phyloP scores from a whole-genome alignment of 208 protist species.

The Leishmania amazonensis region DNA sequence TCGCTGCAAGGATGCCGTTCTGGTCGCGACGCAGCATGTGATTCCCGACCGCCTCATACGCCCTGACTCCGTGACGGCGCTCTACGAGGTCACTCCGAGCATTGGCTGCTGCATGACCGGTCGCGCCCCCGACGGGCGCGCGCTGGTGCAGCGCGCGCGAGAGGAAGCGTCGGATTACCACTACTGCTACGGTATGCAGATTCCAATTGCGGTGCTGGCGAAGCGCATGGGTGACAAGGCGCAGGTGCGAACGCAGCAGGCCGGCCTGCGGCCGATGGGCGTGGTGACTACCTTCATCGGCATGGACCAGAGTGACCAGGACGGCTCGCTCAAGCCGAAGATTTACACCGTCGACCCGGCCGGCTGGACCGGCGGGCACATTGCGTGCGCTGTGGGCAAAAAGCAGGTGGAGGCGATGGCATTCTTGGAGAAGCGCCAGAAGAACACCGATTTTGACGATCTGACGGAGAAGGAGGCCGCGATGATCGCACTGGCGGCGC shows the following conservation, averaged over 20 bases:
- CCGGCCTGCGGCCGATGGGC: slow-evolving; percentile 95
- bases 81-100: slow-evolving; percentile 94
- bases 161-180: slow-evolving; percentile 96
- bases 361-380: slow-evolving; percentile 93
- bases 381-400: slow-evolving; percentile 90
- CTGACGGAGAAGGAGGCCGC: slow-evolving; percentile 79
- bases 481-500: slow-evolving; percentile 81
- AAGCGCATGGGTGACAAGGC: slow-evolving; percentile 96
- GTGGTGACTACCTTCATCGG: slow-evolving; percentile 94
- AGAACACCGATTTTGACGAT: slow-evolving; percentile 77
- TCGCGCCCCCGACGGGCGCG: slow-evolving; percentile 89
- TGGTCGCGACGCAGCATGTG: slow-evolving; percentile 98
- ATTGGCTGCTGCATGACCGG: slow-evolving; percentile 97
- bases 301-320: slow-evolving; percentile 93
- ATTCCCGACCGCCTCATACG: slow-evolving; percentile 98
- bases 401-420: slow-evolving; percentile 97
- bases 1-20: slow-evolving; percentile 92
- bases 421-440: slow-evolving; percentile 97
- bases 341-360: slow-evolving; percentile 96
- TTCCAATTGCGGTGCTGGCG: slow-evolving; percentile 96
- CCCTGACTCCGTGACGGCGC: slow-evolving; percentile 94
- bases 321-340: slow-evolving; percentile 78
- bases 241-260: slow-evolving; percentile 98
- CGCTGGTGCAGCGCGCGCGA: slow-evolving; percentile 93
- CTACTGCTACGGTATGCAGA: slow-evolving; percentile 96